Conservation (phyloP, 225 moss, liverwort and hornwort genomes). For the Bryum argenteum region DNA sequence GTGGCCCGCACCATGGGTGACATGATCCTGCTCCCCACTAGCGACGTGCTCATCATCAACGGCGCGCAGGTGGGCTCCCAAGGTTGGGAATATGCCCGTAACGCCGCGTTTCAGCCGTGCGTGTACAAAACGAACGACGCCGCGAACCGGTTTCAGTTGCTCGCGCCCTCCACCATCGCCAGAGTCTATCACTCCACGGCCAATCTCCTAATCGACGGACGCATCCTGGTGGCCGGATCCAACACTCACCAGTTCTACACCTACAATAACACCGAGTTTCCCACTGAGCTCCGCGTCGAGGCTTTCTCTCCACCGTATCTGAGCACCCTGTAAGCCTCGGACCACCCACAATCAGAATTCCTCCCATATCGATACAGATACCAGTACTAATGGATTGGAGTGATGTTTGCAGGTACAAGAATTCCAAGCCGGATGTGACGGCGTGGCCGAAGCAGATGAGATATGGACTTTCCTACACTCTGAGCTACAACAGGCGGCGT, state of each 20-base stretch:
- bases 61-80: conserved; percentile 48
- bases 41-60: conserved; percentile 38
- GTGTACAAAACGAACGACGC: conserved; percentile 25
- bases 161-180: conserved; percentile 22
- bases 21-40: conserved; percentile 33
- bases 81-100: conserved; percentile 41
- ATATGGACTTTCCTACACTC: not conserved
- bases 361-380: too few relatives aligned
- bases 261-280: conserved; percentile 19
- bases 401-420: not conserved
- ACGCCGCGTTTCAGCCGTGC: conserved; percentile 30
- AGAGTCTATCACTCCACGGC: conserved; percentile 52
- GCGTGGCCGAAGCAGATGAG: not conserved
- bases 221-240: conserved; percentile 39
- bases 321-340: conserved; percentile 7
- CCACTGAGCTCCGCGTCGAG: conserved; percentile 52
- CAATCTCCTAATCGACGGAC: conserved; percentile 35
- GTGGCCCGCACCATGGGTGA: conserved; percentile 42
- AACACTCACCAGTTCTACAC: conserved; percentile 50
- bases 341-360: not conserved
- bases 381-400: not conserved
- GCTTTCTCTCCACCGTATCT: conserved; percentile 50
- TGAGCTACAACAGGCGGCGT: not conserved
- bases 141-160: conserved; percentile 18
- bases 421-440: conserved; percentile 7